Base-by-base conservation (phyloP, 192 early-diverging fungal genomes). In the Dissophora ornata region DNA sequence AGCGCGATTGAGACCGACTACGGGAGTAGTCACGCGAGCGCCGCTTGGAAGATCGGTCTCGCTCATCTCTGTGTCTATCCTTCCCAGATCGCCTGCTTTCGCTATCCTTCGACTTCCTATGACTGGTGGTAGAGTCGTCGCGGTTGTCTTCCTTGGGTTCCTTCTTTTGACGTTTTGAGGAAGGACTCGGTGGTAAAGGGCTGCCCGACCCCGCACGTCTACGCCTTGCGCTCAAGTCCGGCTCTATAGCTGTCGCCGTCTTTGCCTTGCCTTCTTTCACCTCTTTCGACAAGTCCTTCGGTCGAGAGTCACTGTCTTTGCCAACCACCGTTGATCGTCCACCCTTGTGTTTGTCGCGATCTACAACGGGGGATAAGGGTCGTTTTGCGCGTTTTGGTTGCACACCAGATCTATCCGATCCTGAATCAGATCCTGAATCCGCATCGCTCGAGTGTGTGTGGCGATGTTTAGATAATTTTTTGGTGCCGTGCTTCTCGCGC, bases 1-100 rank as follows among this genome's bases (percentile, higher is more conserved):
- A 51, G 9, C 30, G 62, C 18, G 61, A 63, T 13, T 25, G 48
- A 15, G 58, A 61, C 15, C 58, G 26, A 24, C 32, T 61, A 9
- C 32, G 40, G 1, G 60, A 62, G 24, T 38, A 25, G 13, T 18
- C 47, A 41, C 34, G 47, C 1, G 48, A 7, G 2, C 47, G 47
- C 3, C 28, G 48, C 32, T 62, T 62, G 8, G 48, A 10, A 8
- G 32, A 19, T 16, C n/a, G 12, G 11, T 25, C 47, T 28, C 60
- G 30, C 7, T 51, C 60, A 25, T 51, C 47, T 25, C 18, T 34
- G 4, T 41, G 19, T 4, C 25, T 3, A n/a, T 21, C 12, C 2
- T 21, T 10, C n/a, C 22, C 25, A 32, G 60, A 11, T 16, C 47
- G 44, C 12, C 30, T 32, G 40, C 16, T 29, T 1, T 46, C 18